Evolutionary conservation across 129 eudicot species (phyloP).

Genomic region (Calendula officinalis): DNA sequence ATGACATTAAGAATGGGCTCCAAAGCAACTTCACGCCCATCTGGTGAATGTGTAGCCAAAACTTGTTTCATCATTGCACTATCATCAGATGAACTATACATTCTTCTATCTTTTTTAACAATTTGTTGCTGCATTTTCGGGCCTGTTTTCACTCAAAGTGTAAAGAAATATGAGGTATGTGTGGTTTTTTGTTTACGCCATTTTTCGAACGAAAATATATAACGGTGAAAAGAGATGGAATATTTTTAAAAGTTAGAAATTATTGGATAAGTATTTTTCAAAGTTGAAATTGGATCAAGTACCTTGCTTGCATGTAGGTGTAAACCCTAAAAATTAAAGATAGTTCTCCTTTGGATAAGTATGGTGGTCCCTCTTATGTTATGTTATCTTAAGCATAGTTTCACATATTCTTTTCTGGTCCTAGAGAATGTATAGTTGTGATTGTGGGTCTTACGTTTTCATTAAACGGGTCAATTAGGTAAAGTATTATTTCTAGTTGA

Average conservation of each 20-base stretch:
- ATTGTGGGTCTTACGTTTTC: no score
- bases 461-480: no score
- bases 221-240: conserved; percentile 41
- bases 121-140: conserved; percentile 38
- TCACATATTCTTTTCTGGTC: neutral
- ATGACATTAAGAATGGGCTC: conserved; percentile 51
- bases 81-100: conserved; percentile 78
- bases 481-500: no score
- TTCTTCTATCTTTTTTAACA: conserved; percentile 47
- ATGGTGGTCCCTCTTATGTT: conserved; percentile 39
- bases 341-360: conserved; percentile 44
- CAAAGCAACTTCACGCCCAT: conserved; percentile 63
- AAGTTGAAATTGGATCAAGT: conserved; percentile 58
- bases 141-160: conserved; percentile 32
- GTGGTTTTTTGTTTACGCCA: conserved; percentile 38
- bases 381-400: conserved; percentile 13
- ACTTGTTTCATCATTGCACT: conserved; percentile 70
- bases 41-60: conserved; percentile 67
- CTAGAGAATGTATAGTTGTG: neutral
- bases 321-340: conserved; percentile 43
- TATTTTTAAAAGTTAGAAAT: neutral
- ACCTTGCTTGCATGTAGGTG: conserved; percentile 78
- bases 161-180: conserved; percentile 17
- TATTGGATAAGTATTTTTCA: neutral
- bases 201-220: conserved; percentile 38